A percentile compares a stretch with the other conserved stretches of the same genome.
phyloP scores from a whole-genome alignment of 2,329 filamentous ascomycete genomes.

The Penicillium sp. region DNA sequence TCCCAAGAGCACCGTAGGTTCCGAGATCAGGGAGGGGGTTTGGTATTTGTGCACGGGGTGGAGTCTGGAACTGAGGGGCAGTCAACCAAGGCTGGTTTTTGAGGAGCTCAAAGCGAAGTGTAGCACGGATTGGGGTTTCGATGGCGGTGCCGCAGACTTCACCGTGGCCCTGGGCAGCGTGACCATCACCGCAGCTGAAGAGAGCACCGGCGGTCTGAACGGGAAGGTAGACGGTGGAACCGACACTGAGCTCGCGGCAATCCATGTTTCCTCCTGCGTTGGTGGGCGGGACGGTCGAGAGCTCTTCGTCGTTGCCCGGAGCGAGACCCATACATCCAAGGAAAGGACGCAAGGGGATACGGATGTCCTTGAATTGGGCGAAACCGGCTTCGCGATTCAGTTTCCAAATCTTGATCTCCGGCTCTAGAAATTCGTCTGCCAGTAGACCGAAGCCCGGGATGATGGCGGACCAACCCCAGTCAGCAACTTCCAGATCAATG shows the following conservation, averaged over 20 bases:
- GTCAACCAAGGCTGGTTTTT: conserved; percentile 49
- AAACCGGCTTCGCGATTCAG: conserved; percentile 42
- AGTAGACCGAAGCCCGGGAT: conserved; percentile 53
- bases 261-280: conserved; percentile 57
- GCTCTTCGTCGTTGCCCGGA: conserved; percentile 46
- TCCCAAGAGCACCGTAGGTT: conserved; percentile 50
- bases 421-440: conserved; percentile 48
- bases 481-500: conserved; percentile 45
- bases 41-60: conserved; percentile 25
- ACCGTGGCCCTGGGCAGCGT: conserved; percentile 56
- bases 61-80: conserved; percentile 51
- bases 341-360: conserved; percentile 53
- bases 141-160: conserved; percentile 59
- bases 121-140: conserved; percentile 54
- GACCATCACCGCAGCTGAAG: conserved; percentile 56
- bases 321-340: conserved; percentile 55
- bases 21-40: conserved; percentile 35
- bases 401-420: conserved; percentile 52
- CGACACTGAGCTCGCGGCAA: conserved; percentile 51
- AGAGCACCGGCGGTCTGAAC: conserved; percentile 52
- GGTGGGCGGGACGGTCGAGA: conserved; percentile 53
- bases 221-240: conserved; percentile 51
- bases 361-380: conserved; percentile 50
- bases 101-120: conserved; percentile 50
- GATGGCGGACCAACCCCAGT: conserved; percentile 56